A percentile compares a stretch with the other conserved stretches of the same genome.
These are phyloP conservation scores for Macrolepiota dolichaula DNA, from an alignment of 768 basidiomycete genomes.

Conservation along the genomic window DNA sequence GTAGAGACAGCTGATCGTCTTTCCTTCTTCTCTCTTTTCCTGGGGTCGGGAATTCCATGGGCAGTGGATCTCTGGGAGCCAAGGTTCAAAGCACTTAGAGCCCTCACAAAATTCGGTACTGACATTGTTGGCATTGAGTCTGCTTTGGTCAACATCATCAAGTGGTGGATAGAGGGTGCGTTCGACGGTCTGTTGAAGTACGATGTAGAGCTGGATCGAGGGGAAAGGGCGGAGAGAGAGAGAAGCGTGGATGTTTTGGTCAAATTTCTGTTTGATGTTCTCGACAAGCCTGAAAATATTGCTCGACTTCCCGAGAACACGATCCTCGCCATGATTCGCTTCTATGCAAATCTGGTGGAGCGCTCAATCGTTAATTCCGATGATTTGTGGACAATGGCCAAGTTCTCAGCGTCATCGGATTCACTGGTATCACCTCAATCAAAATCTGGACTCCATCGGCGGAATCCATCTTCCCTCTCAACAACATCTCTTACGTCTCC, in stretches of 20 bases:
- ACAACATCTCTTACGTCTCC: constrained; percentile 18
- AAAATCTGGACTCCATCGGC: constrained; percentile 5
- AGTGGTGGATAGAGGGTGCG: constrained; percentile 64
- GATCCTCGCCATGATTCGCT: constrained; percentile 51
- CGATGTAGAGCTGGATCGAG: constrained; percentile 29
- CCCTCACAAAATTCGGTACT: constrained; percentile 57
- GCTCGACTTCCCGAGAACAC: constrained; percentile 61
- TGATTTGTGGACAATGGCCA: constrained; percentile 14
- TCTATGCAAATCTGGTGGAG: constrained; percentile 60
- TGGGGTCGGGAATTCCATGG: constrained; percentile 47
- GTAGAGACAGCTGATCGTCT: constrained; percentile 57
- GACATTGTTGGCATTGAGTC: constrained; percentile 66
- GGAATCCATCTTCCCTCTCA: constrained; percentile 8
- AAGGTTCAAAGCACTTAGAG: constrained; percentile 62
- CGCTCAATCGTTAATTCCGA: constrained; percentile 39
- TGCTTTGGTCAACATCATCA: constrained; percentile 50
- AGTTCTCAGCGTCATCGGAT: constrained; percentile 32
- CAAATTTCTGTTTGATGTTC: constrained; percentile 48
- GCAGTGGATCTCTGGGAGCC: constrained; percentile 67
- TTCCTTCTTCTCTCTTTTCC: constrained; percentile 63
- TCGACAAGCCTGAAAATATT: constrained; percentile 48
- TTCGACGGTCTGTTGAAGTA: constrained; percentile 47
- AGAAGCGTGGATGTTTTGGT: constrained; percentile 61
- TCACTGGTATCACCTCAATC: constrained; percentile 6
- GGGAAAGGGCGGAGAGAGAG: constrained; percentile 56